These are phyloP conservation scores for Globisporangium echinulatum DNA, from an alignment of 352 stramenopile species.

Conservation along the genomic window DNA sequence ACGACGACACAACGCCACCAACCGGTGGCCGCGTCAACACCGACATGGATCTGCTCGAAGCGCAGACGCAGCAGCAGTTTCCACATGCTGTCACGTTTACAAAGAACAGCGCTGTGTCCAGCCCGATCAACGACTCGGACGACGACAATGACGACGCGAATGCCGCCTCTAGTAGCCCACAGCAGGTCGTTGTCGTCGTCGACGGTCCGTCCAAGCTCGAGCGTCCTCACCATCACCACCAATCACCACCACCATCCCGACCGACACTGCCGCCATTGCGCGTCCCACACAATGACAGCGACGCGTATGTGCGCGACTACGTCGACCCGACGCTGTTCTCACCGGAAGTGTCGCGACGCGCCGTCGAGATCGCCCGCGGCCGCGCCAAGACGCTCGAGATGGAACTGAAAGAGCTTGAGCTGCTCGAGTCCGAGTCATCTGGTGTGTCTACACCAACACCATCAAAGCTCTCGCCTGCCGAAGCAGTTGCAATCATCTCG, in stretches of 20 bases:
- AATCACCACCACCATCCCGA: neutral
- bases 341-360: slow-evolving; percentile 71
- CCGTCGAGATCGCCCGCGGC: slow-evolving; percentile 77
- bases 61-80: slow-evolving; percentile 26
- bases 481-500: slow-evolving; percentile 60
- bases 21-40: slow-evolving; percentile 10
- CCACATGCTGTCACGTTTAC: slow-evolving; percentile 17
- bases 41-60: slow-evolving; percentile 14
- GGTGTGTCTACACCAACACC: neutral
- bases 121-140: slow-evolving; percentile 20
- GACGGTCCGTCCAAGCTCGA: slow-evolving; percentile 10
- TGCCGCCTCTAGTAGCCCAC: slow-evolving; percentile 3
- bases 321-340: slow-evolving; percentile 79
- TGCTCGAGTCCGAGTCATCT: slow-evolving; percentile 25
- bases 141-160: slow-evolving; percentile 18
- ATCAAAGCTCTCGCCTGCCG: slow-evolving; percentile 40
- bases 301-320: slow-evolving; percentile 42
- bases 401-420: slow-evolving; percentile 66
- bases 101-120: slow-evolving; percentile 9
- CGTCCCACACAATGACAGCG: slow-evolving; percentile 20
- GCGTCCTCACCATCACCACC: slow-evolving; percentile 17
- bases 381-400: slow-evolving; percentile 63
- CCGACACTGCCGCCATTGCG: slow-evolving; percentile 13
- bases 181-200: slow-evolving; percentile 37
- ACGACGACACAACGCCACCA: slow-evolving; percentile 34